Base-by-base conservation (phyloP, 1,284 basidiomycete species). In the Entoloma clypeatum region DNA sequence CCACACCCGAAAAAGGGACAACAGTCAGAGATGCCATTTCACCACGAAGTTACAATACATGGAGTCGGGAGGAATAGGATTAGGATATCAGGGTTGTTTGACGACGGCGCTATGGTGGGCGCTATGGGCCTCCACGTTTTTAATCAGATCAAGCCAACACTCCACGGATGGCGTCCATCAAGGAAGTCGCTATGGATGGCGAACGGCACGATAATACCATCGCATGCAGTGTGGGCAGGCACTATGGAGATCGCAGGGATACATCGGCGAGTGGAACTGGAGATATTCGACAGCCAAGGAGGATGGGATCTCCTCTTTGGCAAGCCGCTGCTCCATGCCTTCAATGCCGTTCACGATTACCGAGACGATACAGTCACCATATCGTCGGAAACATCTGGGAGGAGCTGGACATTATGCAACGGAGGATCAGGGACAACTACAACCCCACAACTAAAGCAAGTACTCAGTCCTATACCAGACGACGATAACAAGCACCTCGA, bases 281-380 rank as follows among this genome's bases (percentile, higher is more conserved):
- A 61, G 36, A 53, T 60, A 0, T 58, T 60, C 35, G 44, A 52
- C 21, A 57, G 57, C 19, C 35, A 44, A 0, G 50, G 55, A 0
- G 42, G 17, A 5, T 60, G 59, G 59, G 19, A 16, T 0, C 45
- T 60, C n/a, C 48, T 61, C 2, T 34, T 61, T 1, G 57, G 54
- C 3, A n/a, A n/a, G 36, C 51, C 51, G 4, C 18, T 60, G 1
- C 37, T 59, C 3, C 27, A 37, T 16, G 31, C 35, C 4, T 43
- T 57, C 16, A 11, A 42, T 2, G 53, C 46, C 3, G 17, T 50
- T 3, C 59, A 60, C 6, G 32, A 57, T 9, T 58, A 51, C 23
- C 30, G 11, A 0, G 31, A 25, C 2, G 56, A 59, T 26, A 44
- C 41, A n/a, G 39, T 48, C 16, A 36, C 29, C 22, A 23, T 36